Conservation (phyloP, 2,329 filamentous ascomycete species). For the Pleurostoma richardsiae region DNA sequence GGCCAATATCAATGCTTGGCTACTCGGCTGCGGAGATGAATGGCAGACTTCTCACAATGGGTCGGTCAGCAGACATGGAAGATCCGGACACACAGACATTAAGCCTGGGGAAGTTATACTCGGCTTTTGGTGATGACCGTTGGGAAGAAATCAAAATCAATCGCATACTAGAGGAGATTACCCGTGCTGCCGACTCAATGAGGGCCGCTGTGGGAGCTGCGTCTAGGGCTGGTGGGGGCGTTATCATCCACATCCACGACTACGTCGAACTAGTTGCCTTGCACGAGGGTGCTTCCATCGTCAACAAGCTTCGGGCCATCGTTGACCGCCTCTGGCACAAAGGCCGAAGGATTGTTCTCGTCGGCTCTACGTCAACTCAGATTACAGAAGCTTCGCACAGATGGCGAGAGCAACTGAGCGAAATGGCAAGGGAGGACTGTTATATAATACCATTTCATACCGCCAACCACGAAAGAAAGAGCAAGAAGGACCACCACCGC, state of each 20-base stretch:
- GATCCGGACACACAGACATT: slow-evolving; percentile 22
- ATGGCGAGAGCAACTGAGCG: slow-evolving; percentile 19
- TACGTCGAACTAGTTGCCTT: slow-evolving; percentile 72
- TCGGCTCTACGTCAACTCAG: slow-evolving; percentile 67
- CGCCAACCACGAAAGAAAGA: slow-evolving; percentile 4
- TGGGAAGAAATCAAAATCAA: slow-evolving; percentile 61
- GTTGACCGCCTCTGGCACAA: slow-evolving; percentile 68
- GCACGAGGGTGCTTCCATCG: slow-evolving; percentile 61
- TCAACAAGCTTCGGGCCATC: slow-evolving; percentile 64
- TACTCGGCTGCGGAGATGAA: slow-evolving; percentile 52
- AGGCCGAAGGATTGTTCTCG: slow-evolving; percentile 67
- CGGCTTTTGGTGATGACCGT: slow-evolving; percentile 33
- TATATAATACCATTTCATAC: slow-evolving; percentile 22
- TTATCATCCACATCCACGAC: slow-evolving; percentile 77
- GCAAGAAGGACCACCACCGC: slow-evolving; percentile 5
- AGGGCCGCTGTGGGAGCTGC: slow-evolving; percentile 13
- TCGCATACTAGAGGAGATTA: slow-evolving; percentile 51
- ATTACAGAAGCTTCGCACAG: slow-evolving; percentile 30
- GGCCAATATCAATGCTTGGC: slow-evolving; percentile 47
- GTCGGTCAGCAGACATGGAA: slow-evolving; percentile 37
- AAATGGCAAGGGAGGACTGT: slow-evolving; percentile 23
- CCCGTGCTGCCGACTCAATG: slow-evolving; percentile 36
- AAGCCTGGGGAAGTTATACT: slow-evolving; percentile 18
- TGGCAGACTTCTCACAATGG: slow-evolving; percentile 35
- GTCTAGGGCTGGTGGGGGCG: slow-evolving; percentile 13